Conservation (phyloP, 345 rosid genomes). For the Brassica nigra region DNA sequence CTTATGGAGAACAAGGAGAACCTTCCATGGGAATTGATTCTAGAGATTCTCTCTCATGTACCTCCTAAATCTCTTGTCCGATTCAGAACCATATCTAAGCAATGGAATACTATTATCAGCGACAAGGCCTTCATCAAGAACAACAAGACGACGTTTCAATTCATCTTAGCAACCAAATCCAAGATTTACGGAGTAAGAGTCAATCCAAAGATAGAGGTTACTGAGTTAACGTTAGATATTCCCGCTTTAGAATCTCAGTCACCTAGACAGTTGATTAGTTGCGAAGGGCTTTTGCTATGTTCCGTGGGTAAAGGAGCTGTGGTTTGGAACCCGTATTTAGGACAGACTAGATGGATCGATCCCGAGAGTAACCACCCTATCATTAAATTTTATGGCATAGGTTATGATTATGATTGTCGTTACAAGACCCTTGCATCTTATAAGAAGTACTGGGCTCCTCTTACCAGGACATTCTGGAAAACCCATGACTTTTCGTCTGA, state of each 20-base stretch:
- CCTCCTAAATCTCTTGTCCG: background rate
- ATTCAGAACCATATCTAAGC: background rate
- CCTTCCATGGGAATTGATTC: background rate
- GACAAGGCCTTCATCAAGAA: conserved; percentile 18
- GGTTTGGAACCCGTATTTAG: background rate
- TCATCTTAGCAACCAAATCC: conserved; percentile 8
- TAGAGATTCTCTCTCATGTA: background rate
- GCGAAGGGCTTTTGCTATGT: background rate
- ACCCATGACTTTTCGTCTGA: conserved; percentile 5
- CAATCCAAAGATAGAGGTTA: background rate
- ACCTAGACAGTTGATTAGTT: background rate
- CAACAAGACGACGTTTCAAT: conserved; percentile 7
- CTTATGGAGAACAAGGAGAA: background rate
- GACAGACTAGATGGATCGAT: background rate
- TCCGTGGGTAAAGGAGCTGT: background rate
- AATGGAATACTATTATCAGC: background rate
- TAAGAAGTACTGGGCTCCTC: background rate
- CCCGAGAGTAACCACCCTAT: background rate
- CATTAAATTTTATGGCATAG: background rate
- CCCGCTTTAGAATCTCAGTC: background rate
- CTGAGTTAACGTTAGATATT: background rate
- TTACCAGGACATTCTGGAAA: background rate
- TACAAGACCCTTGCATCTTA: conserved; percentile 12
- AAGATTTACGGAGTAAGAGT: conserved; percentile 22
- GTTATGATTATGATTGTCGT: background rate